Conservation (phyloP, 2,329 filamentous ascomycete genomes). For the Apiospora arundinis region DNA sequence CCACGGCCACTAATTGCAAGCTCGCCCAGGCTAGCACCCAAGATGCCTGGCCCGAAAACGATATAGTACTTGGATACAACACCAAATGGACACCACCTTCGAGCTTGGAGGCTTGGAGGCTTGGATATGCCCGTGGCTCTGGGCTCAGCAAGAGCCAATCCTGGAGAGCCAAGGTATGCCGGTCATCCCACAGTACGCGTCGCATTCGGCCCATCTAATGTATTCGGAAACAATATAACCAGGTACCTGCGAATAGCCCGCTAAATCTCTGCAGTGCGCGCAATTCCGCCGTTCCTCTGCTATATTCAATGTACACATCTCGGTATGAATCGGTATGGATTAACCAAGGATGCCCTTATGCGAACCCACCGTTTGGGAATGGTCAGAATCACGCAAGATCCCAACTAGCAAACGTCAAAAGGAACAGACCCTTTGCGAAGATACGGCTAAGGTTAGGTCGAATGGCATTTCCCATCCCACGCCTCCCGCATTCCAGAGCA, state of each 20-base stretch:
- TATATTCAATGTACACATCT: neutral
- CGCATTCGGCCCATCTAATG: slow-evolving; percentile 24
- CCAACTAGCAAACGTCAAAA: slow-evolving; percentile 22
- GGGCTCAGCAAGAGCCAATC: neutral
- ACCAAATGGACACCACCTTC: neutral
- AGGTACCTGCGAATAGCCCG: neutral
- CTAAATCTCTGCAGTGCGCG: neutral
- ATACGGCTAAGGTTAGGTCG: no score
- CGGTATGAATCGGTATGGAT: neutral
- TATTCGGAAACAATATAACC: neutral
- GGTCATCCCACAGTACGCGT: slow-evolving; percentile 26
- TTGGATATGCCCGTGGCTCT: neutral
- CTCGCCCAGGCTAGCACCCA: neutral
- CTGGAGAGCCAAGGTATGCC: slow-evolving; percentile 19
- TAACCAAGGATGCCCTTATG: slow-evolving; percentile 24
- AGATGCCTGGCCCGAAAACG: neutral
- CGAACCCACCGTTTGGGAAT: slow-evolving; percentile 19
- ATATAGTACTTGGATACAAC: neutral
- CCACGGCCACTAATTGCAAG: slow-evolving; percentile 7
- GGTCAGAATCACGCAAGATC: slow-evolving; percentile 26
- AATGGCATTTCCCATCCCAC: slow-evolving; percentile 17
- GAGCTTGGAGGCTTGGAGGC: no score
- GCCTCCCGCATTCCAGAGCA: slow-evolving; percentile 9
- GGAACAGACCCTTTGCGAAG: neutral
- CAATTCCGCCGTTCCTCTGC: neutral